Percentiles rank a stretch among this genome's conserved stretches.
Evolutionary conservation across 2,329 filamentous ascomycete genomes (phyloP).

Genomic region (Laburnicola sp.): DNA sequence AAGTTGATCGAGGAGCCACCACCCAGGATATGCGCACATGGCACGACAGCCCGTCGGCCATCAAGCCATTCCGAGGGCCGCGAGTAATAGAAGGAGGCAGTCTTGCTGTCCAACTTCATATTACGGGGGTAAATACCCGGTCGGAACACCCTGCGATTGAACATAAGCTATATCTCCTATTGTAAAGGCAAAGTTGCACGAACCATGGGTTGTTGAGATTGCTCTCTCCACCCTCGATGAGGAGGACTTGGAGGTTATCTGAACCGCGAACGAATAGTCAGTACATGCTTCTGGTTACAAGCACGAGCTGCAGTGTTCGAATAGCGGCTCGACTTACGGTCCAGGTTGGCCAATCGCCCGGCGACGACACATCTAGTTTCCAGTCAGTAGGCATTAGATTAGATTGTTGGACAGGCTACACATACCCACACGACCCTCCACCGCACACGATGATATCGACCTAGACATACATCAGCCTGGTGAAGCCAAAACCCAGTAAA

Average conservation of each 20-base stretch:
- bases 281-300: not conserved
- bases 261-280: slow-evolving; percentile 30
- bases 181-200: not conserved
- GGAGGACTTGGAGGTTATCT: slow-evolving; percentile 67
- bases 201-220: slow-evolving; percentile 75
- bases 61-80: slow-evolving; percentile 72
- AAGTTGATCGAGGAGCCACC: slow-evolving; percentile 78
- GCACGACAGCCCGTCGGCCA: slow-evolving; percentile 73
- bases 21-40: slow-evolving; percentile 71
- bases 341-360: slow-evolving; percentile 69
- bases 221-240: slow-evolving; percentile 72
- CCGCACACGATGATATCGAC: slow-evolving; percentile 81
- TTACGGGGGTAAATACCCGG: slow-evolving; percentile 77
- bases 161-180: not conserved
- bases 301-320: not conserved
- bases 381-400: slow-evolving; percentile 7
- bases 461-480: slow-evolving; percentile 19
- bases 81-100: slow-evolving; percentile 79
- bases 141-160: slow-evolving; percentile 67
- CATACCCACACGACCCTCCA: slow-evolving; percentile 69
- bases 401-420: not conserved
- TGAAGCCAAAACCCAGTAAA: not conserved
- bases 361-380: slow-evolving; percentile 52
- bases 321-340: slow-evolving; percentile 47
- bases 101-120: slow-evolving; percentile 80